Conservation (phyloP, 306 rosid genomes). For the Parietaria judaica region DNA sequence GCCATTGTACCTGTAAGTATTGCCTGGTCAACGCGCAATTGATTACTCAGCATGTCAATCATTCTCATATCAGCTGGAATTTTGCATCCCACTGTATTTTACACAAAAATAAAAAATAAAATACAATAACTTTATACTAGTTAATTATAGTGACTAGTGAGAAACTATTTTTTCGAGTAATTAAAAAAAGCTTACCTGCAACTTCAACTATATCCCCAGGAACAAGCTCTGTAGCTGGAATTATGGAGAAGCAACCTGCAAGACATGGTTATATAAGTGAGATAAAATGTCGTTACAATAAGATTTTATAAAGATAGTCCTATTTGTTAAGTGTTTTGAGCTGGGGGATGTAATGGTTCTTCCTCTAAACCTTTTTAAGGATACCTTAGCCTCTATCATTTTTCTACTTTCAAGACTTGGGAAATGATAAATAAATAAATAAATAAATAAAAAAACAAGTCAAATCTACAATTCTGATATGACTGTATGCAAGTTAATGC, state of each 20-base stretch:
- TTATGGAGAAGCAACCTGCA: conserved; percentile 95
- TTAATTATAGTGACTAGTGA: background rate
- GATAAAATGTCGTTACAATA: background rate
- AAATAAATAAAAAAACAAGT: background rate
- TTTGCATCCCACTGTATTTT: conserved; percentile 84
- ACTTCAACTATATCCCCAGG: conserved; percentile 95
- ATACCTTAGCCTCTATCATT: too few species aligned
- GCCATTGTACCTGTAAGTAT: conserved; percentile 75
- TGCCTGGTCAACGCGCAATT: conserved; percentile 93
- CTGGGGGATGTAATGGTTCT: too few species aligned
- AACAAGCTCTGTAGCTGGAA: conserved; percentile 89
- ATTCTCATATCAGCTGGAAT: conserved; percentile 98
- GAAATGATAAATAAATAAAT: background rate
- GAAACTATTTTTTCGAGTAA: conserved; percentile 19
- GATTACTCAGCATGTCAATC: conserved; percentile 85
- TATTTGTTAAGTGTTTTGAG: too few species aligned
- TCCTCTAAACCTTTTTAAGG: too few species aligned
- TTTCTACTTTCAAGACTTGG: background rate
- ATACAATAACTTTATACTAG: background rate
- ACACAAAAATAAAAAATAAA: conserved; percentile 14
- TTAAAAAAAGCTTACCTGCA: conserved; percentile 54
- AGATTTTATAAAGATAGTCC: too few species aligned
- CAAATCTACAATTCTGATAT: background rate
- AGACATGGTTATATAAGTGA: conserved; percentile 7
- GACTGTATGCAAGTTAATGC: background rate